These are phyloP conservation scores for Aspergillus novofumigatus DNA, from an alignment of 2,329 filamentous ascomycete species.

Conservation along the genomic window DNA sequence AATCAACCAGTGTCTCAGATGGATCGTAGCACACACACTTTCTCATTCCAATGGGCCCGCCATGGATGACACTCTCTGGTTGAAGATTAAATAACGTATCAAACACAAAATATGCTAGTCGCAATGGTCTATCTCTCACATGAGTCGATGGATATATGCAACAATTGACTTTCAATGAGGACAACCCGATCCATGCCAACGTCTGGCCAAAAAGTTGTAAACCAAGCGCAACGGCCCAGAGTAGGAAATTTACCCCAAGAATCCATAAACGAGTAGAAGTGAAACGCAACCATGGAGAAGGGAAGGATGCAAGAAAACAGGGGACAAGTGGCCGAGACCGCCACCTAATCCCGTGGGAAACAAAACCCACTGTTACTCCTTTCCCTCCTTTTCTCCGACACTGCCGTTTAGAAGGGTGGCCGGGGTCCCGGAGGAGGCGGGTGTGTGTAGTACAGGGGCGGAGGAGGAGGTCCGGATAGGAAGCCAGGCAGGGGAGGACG, in stretches of 20 bases:
- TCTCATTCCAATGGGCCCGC: neutral
- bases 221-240: too few relatives aligned
- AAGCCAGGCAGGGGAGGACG: constrained; percentile 29
- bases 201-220: neutral
- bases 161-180: neutral
- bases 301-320: neutral
- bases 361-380: neutral
- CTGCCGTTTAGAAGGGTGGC: constrained; percentile 13
- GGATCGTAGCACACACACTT: neutral
- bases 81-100: neutral
- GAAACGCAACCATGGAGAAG: neutral
- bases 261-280: neutral
- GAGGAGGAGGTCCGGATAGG: constrained; percentile 19
- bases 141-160: neutral
- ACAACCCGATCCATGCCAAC: neutral
- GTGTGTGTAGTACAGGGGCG: constrained; percentile 21
- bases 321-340: neutral
- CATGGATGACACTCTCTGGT: neutral
- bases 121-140: neutral
- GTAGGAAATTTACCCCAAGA: too few relatives aligned
- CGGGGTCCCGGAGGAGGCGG: constrained; percentile 15
- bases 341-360: neutral
- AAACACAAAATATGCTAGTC: neutral
- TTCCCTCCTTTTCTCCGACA: neutral
- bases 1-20: too few relatives aligned